These are phyloP conservation scores for Pyrenochaeta sp. DNA, from an alignment of 2,329 filamentous ascomycete species.

Conservation along the genomic window DNA sequence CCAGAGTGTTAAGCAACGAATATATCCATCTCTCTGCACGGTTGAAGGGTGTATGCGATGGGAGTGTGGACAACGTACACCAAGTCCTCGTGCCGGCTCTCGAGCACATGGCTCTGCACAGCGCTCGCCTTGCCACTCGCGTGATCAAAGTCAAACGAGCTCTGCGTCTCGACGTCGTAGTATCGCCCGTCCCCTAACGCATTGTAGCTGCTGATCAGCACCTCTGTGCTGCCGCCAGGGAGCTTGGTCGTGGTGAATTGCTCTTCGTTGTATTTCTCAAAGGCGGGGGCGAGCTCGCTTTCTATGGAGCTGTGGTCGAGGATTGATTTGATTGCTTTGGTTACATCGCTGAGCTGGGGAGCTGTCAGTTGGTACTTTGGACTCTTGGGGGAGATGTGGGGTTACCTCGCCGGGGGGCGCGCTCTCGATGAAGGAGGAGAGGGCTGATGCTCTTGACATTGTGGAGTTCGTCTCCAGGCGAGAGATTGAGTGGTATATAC, in stretches of 20 bases:
- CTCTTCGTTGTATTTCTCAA: constrained; percentile 95
- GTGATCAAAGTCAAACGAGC: constrained; percentile 90
- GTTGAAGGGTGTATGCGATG: background rate
- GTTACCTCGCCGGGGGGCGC: constrained; percentile 94
- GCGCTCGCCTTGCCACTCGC: constrained; percentile 82
- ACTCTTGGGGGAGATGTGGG: background rate
- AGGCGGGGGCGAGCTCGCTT: constrained; percentile 78
- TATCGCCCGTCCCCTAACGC: constrained; percentile 81
- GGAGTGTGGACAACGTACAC: constrained; percentile 65
- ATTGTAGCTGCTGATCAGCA: constrained; percentile 86
- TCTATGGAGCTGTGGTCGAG: constrained; percentile 74
- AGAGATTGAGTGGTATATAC: background rate
- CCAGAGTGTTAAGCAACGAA: background rate
- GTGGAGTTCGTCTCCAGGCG: constrained; percentile 10
- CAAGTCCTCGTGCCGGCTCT: constrained; percentile 78
- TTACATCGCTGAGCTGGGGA: constrained; percentile 80
- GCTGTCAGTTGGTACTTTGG: constrained; percentile 37
- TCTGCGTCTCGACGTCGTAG: constrained; percentile 87
- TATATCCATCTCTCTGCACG: background rate
- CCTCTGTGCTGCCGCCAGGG: constrained; percentile 80
- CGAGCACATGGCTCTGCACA: constrained; percentile 79
- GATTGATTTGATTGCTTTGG: constrained; percentile 89
- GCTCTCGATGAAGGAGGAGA: constrained; percentile 85
- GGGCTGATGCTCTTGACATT: constrained; percentile 49
- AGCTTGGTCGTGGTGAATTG: constrained; percentile 90